phyloP scores from a whole-genome alignment of 2,329 filamentous ascomycete species.

The Didymella glomerata region DNA sequence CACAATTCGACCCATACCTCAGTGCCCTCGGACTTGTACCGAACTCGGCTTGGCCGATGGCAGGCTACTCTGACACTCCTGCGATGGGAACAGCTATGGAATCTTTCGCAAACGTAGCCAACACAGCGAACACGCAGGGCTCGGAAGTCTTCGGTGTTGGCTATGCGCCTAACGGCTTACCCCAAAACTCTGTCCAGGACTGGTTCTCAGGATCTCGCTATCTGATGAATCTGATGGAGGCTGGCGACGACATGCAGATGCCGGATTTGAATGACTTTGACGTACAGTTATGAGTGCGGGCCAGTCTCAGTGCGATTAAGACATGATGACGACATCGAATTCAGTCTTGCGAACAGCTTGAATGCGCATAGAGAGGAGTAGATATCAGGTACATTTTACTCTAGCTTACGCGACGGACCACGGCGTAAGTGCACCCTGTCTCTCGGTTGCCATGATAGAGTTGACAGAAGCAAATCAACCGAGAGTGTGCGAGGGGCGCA shows the following conservation, averaged over 20 bases:
- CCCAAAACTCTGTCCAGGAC: constrained; percentile 62
- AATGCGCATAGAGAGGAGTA: too few relatives aligned
- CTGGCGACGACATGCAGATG: constrained; percentile 59
- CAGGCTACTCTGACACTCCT: constrained; percentile 20
- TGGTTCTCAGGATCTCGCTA: constrained; percentile 73
- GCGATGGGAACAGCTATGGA: constrained; percentile 18
- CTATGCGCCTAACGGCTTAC: constrained; percentile 4
- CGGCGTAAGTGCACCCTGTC: not conserved
- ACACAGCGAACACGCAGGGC: constrained; percentile 3
- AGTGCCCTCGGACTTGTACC: constrained; percentile 70
- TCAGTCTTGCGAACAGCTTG: too few relatives aligned
- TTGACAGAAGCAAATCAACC: not conserved
- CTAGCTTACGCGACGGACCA: not conserved
- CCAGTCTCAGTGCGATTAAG: not conserved
- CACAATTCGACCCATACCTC: constrained; percentile 69
- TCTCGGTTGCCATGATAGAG: too few relatives aligned
- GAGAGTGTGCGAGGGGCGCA: not conserved
- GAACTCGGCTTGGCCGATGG: constrained; percentile 38
- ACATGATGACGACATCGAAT: not conserved
- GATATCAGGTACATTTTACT: too few relatives aligned
- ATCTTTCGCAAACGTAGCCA: constrained; percentile 9
- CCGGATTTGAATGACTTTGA: constrained; percentile 33
- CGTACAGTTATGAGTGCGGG: not conserved
- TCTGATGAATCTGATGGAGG: constrained; percentile 70
- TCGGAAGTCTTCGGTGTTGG: constrained; percentile 20